Percentiles rank a stretch among this genome's conserved stretches.
Conservation (phyloP, 2,329 filamentous ascomycete genomes). For the Cercospora sp. region DNA sequence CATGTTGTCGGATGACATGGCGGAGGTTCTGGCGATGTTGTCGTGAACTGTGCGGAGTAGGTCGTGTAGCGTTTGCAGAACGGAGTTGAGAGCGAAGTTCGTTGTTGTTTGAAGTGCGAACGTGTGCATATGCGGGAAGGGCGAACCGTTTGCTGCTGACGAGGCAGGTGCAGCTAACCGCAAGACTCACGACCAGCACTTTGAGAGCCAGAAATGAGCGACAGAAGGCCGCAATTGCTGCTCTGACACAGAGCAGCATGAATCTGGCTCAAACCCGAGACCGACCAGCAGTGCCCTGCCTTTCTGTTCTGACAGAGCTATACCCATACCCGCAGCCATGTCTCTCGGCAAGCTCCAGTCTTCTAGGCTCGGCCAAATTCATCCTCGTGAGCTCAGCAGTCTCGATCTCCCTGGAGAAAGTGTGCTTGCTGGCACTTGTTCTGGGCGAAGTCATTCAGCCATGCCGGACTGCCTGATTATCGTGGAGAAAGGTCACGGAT, state of each 20-base stretch:
- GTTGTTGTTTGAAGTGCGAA: neutral
- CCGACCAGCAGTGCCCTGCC: neutral
- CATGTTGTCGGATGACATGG: constrained; percentile 23
- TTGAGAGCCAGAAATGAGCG: neutral
- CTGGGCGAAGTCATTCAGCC: neutral
- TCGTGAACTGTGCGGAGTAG: neutral
- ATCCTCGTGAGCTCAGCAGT: neutral
- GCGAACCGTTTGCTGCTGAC: neutral
- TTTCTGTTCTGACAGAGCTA: neutral
- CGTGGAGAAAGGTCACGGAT: neutral
- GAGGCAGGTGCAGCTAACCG: neutral
- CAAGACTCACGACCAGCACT: neutral
- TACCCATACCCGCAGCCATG: neutral
- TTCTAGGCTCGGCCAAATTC: neutral
- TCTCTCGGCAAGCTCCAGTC: neutral
- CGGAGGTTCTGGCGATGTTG: constrained; percentile 2
- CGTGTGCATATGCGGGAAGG: neutral
- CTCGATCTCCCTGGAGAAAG: neutral
- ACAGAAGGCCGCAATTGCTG: neutral
- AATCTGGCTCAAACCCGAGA: neutral
- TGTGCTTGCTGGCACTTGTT: neutral
- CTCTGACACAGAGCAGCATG: neutral
- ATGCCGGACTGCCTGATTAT: neutral
- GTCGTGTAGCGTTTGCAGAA: neutral
- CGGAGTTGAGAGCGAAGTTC: neutral